Percentiles rank a stretch among this genome's conserved stretches.
Conservation (phyloP, 768 basidiomycete genomes). For the Tubosaeta sp. region DNA sequence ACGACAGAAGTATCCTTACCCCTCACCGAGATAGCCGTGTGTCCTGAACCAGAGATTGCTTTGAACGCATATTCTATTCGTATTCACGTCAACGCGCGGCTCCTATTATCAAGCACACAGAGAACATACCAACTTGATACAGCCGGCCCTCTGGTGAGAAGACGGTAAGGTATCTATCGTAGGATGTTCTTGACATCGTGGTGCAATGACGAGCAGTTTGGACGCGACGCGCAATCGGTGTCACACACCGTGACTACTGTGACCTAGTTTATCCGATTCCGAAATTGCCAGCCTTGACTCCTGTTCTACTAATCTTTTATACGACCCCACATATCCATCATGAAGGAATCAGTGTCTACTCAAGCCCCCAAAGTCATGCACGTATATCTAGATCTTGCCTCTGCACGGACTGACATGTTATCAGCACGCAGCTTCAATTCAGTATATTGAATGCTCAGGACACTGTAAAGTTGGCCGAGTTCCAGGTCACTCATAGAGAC, state of each 20-base stretch:
- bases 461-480: constrained; percentile 92
- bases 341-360: constrained; percentile 82
- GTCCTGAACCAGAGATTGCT: constrained; percentile 95
- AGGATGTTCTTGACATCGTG: constrained; percentile 92
- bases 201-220: constrained; percentile 26
- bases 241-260: constrained; percentile 23
- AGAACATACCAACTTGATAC: constrained; percentile 91
- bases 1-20: constrained; percentile 94
- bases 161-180: constrained; percentile 94
- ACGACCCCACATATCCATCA: constrained; percentile 4
- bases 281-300: too few relatives aligned
- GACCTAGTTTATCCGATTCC: not conserved
- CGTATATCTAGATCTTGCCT: constrained; percentile 16
- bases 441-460: constrained; percentile 91
- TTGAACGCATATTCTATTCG: constrained; percentile 96
- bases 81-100: constrained; percentile 5
- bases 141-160: constrained; percentile 96
- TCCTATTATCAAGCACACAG: not conserved
- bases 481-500: constrained; percentile 91
- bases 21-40: constrained; percentile 88
- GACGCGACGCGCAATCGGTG: constrained; percentile 59
- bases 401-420: constrained; percentile 6
- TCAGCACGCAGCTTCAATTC: constrained; percentile 94
- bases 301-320: too few relatives aligned
- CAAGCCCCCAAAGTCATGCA: constrained; percentile 83